Base-by-base conservation (phyloP, 2,329 filamentous ascomycete species). In the Fusarium denticulatum region DNA sequence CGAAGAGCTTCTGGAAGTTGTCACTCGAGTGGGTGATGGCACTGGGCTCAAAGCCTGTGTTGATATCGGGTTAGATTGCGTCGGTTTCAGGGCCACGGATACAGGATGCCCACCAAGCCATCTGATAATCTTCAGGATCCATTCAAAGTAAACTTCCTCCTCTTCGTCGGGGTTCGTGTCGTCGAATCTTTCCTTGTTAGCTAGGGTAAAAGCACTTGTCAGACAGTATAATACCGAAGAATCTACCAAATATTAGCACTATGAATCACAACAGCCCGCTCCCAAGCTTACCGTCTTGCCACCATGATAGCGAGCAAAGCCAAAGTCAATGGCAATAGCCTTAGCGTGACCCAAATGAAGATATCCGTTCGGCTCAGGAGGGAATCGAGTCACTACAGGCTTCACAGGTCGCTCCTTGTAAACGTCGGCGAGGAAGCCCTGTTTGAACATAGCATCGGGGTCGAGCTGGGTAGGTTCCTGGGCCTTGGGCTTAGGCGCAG, bases 81-180 rank as follows among this genome's bases (percentile, higher is more conserved):
- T 24, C n/a, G 5, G 26, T 45, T 55, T 30, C 26, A 30, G 26
- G 36, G 28, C 30, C 26, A 28, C 30, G 22, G 24, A 53, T 16
- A 28, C 12, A 6, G 22, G 34, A 24, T 57, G 52, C 77, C 69
- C 46, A 79, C 78, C 78, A 36, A 91, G 86, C 96, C 96, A 98
- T 76, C 87, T 84, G 57, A 98, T 89, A 80, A 96, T 94, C 71
- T 98, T 94, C 78, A 94, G 87, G 75, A 98, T 98, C n/a, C 94
- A 93, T 16, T 88, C 89, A 80, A 97, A 97, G 83, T 95, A 98
- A 66, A 92, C 88, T 82, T 97, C 94, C 81, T 98, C 93, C 82
- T 98, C 96, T 53, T 93, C 94, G 73, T 95, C 94, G 3, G 96
- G 96, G 81, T 98, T 98, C 20, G 96, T 98, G 78, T 98, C 96